phyloP scores from a whole-genome alignment of 306 rosid genomes.

The Pachyrhizus erosus region DNA sequence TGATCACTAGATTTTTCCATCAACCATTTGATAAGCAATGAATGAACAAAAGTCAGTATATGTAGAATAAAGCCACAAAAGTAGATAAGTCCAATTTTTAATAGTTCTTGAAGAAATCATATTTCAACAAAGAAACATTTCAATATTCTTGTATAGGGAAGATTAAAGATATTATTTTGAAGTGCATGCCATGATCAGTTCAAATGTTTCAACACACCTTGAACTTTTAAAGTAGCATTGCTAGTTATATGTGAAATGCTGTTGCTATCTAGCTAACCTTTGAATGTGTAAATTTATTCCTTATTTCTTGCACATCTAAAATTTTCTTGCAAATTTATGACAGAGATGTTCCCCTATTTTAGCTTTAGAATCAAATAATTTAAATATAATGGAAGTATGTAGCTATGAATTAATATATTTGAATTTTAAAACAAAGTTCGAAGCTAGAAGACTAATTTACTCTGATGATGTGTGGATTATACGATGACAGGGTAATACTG shows the following conservation, averaged over 20 bases:
- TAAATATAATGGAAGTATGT: conserved; percentile 24
- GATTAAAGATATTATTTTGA: neutral
- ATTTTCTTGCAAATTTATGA: neutral
- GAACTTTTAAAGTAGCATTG: conserved; percentile 19
- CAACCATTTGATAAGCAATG: neutral
- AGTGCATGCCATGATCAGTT: conserved; percentile 4
- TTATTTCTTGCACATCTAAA: neutral
- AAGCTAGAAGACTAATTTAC: neutral
- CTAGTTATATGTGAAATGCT: neutral
- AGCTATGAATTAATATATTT: neutral
- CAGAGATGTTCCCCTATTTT: neutral
- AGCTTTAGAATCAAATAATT: conserved; percentile 1
- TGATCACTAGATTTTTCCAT: conserved; percentile 23
- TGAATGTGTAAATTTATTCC: neutral
- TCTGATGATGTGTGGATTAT: conserved; percentile 40
- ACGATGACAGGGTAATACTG: conserved; percentile 65
- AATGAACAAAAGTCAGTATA: neutral
- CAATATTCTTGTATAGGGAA: neutral
- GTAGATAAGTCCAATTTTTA: neutral
- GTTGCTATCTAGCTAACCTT: conserved; percentile 1
- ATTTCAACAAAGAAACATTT: neutral
- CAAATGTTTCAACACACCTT: neutral
- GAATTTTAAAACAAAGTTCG: conserved; percentile 1
- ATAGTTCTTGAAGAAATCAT: neutral
- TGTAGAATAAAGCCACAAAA: neutral